phyloP scores from a whole-genome alignment of 495 filamentous ascomycete genomes.

The Usnea hakonensis region DNA sequence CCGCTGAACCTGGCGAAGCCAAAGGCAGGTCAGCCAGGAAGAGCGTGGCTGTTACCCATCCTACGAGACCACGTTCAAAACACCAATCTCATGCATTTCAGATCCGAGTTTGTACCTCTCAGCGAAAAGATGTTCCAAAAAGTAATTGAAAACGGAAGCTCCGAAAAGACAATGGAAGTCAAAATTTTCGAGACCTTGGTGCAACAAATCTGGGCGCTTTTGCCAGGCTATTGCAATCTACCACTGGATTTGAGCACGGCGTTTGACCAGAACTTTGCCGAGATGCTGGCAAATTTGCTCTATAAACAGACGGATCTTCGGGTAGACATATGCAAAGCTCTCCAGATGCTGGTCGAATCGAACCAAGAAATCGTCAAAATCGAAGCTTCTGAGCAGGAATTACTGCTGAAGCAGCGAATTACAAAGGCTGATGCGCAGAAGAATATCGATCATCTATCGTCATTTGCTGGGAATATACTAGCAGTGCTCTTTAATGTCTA shows the following conservation, averaged over 20 bases:
- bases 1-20: conserved; percentile 79
- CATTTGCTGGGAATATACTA: conserved; percentile 76
- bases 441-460: conserved; percentile 70
- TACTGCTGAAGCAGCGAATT: conserved; percentile 63
- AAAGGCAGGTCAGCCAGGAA: conserved; percentile 63
- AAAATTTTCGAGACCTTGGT: conserved; percentile 97
- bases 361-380: conserved; percentile 67
- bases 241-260: conserved; percentile 68
- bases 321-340: conserved; percentile 72
- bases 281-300: conserved; percentile 80
- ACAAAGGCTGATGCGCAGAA: conserved; percentile 64
- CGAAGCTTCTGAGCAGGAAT: conserved; percentile 54
- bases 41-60: conserved; percentile 91
- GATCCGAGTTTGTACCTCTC: conserved; percentile 72
- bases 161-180: conserved; percentile 82
- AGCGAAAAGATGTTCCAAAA: conserved; percentile 86
- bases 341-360: conserved; percentile 83
- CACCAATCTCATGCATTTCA: conserved; percentile 79
- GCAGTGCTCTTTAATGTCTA: conserved; percentile 98
- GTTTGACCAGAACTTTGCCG: conserved; percentile 86
- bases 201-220: conserved; percentile 86
- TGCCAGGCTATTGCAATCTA: conserved; percentile 93
- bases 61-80: conserved; percentile 78
- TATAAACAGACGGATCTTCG: conserved; percentile 87
- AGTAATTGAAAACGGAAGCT: conserved; percentile 67